Conservation (phyloP, 805 yeast species). For the Blastobotrys americana region DNA sequence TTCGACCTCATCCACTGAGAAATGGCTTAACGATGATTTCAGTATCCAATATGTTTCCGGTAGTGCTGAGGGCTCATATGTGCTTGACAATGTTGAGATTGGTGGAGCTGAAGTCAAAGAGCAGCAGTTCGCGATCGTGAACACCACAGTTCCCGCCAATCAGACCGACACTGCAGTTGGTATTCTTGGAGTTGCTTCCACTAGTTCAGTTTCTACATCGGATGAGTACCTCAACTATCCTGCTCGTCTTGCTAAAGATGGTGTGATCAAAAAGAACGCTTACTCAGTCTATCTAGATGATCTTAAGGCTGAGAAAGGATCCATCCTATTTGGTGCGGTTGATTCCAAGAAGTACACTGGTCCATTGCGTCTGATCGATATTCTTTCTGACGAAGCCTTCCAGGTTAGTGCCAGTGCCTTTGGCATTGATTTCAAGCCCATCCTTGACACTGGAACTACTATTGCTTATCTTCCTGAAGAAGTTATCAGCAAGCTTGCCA, state of each 20-base stretch:
- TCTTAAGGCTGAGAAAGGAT: conserved; percentile 23
- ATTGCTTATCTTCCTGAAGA: conserved; percentile 38
- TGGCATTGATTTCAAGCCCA: conserved; percentile 17
- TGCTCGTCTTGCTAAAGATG: conserved; percentile 44
- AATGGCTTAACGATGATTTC: conserved; percentile 11
- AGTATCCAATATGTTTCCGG: conserved; percentile 15
- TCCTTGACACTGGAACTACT: conserved; percentile 51
- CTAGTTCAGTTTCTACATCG: too few species aligned
- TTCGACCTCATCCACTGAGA: conserved; percentile 17
- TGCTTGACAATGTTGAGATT: conserved; percentile 45
- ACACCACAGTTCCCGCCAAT: neutral
- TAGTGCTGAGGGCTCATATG: conserved; percentile 44
- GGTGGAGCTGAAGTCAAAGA: conserved; percentile 43
- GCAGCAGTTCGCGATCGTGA: conserved; percentile 16
- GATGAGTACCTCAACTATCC: conserved; percentile 60
- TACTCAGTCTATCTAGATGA: conserved; percentile 57
- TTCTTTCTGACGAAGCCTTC: conserved; percentile 29
- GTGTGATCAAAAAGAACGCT: conserved; percentile 45
- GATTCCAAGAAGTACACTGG: conserved; percentile 39
- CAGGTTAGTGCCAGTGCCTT: conserved; percentile 24
- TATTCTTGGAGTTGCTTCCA: neutral
- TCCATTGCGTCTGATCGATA: conserved; percentile 33
- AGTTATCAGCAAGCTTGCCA: conserved; percentile 22
- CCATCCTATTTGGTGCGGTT: conserved; percentile 42
- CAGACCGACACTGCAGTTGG: neutral